Evolutionary conservation across 1,139 yeast genomes (phyloP), one percentile per base, ranked within the genome.

Genomic region (Zygosaccharomyces pseudobailii): DNA sequence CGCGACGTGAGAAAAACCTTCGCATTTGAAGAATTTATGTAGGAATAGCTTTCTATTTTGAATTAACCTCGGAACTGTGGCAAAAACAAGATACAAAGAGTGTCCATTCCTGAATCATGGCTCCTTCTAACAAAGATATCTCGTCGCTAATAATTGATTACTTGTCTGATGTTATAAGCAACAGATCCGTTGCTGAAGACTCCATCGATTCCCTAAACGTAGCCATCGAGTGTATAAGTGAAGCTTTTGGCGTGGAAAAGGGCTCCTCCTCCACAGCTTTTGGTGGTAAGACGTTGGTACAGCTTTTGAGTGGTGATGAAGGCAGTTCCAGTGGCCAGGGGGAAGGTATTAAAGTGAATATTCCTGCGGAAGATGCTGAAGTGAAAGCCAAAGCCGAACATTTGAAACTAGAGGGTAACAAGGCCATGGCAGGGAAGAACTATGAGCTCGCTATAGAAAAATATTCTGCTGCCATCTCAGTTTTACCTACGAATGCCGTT

Each of bases 181-280:
- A 78, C 55, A 87, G 87, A 46, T 76, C 79, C 41, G 78, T 90
- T 44, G 71, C 84, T 35, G 86, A 83, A 55, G 97, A 90, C 57
- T 87, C 83, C 62, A 77, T 77, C 50, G 98, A 92, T 58, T 87
- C 97, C n/a, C 76, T 92, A 62, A 97, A 90, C 55, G 95, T 92
- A 44, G 97, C 97, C 55, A 79, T 89, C 60, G 96, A 87, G 63
- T 88, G 97, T 72, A 79, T 92, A 50, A 80, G 88, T 28, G 97
- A 90, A 61, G 90, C 95, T 5, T 92, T 85, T 67, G 84, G 76
- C 48, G 83, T 92, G 30, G 77, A 80, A 53, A 73, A 74, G 57
- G 79, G 72, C 19, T 71, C 71, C 20, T 73, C 72, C 36, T 57
- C 66, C 22, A 42, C 67, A 4, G 71, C 67, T 49, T 79, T 79